These are phyloP conservation scores for Kodamaea arcana DNA, from an alignment of 1,139 yeast species.

Conservation along the genomic window DNA sequence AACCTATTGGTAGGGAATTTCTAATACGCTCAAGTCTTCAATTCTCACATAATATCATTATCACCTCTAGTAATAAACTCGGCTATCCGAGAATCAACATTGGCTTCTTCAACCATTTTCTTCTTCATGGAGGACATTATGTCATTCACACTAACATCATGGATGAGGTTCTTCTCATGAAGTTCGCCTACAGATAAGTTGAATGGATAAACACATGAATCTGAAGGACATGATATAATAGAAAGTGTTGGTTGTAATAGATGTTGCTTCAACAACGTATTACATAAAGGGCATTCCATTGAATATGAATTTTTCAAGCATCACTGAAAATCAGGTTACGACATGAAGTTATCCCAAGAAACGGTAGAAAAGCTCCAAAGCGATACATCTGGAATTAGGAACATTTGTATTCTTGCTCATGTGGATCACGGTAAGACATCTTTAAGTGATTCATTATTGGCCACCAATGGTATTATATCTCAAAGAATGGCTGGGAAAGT, in stretches of 20 bases:
- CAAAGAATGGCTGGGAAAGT: slow-evolving; percentile 94
- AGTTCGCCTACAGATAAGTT: slow-evolving; percentile 25
- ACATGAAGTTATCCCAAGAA: slow-evolving; percentile 57
- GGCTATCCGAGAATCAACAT: slow-evolving; percentile 24
- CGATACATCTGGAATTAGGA: slow-evolving; percentile 68
- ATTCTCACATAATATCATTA: slow-evolving; percentile 13
- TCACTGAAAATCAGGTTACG: background rate
- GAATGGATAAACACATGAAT: slow-evolving; percentile 30
- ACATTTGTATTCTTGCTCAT: slow-evolving; percentile 94
- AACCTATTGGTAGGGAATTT: too few species aligned
- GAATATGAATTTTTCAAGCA: slow-evolving; percentile 1
- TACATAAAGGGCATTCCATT: slow-evolving; percentile 31
- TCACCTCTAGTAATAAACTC: slow-evolving; percentile 25
- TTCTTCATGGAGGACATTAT: slow-evolving; percentile 23
- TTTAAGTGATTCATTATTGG: slow-evolving; percentile 83
- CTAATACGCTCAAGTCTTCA: too few species aligned
- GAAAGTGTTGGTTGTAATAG: slow-evolving; percentile 25
- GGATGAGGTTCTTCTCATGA: slow-evolving; percentile 20
- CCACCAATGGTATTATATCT: slow-evolving; percentile 94
- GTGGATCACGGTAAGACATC: slow-evolving; percentile 99
- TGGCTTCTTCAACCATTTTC: slow-evolving; percentile 21
- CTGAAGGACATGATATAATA: slow-evolving; percentile 25
- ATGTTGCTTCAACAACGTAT: slow-evolving; percentile 20
- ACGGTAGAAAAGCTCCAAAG: slow-evolving; percentile 64
- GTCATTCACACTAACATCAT: slow-evolving; percentile 19